Conservation (phyloP, 495 filamentous ascomycete species). For the Talaromyces wortmannii region DNA sequence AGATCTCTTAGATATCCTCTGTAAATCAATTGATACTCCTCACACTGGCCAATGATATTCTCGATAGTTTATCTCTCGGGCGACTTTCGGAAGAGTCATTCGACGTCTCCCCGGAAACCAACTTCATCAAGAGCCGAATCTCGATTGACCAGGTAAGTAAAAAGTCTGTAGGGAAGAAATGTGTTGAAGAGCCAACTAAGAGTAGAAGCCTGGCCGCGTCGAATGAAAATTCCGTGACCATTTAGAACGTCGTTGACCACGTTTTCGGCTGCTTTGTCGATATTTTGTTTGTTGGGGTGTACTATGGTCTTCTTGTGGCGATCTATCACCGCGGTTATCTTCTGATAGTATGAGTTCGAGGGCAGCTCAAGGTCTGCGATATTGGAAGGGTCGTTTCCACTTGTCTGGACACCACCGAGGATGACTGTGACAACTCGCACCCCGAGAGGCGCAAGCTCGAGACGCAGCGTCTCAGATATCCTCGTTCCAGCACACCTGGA, state of each 20-base stretch:
- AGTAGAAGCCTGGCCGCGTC: conserved; percentile 12
- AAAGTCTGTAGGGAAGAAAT: conserved; percentile 7
- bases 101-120: background rate
- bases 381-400: conserved; percentile 10
- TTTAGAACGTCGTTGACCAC: conserved; percentile 12
- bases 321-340: conserved; percentile 10
- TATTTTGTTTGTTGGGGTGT: conserved; percentile 13
- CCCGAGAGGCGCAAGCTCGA: conserved; percentile 25
- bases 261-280: conserved; percentile 11
- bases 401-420: conserved; percentile 11
- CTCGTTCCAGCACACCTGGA: conserved; percentile 20
- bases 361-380: conserved; percentile 12
- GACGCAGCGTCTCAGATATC: conserved; percentile 20
- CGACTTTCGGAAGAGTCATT: background rate
- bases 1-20: no score
- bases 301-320: conserved; percentile 12
- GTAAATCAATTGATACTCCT: no score
- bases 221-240: conserved; percentile 7
- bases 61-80: no score
- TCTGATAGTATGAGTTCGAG: conserved; percentile 10
- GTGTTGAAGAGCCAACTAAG: conserved; percentile 15
- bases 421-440: conserved; percentile 21
- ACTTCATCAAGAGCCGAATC: background rate
- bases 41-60: no score
- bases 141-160: background rate